Evolutionary conservation across 148 eudicot genomes (phyloP).

Genomic region (Dianthus caryophyllus): DNA sequence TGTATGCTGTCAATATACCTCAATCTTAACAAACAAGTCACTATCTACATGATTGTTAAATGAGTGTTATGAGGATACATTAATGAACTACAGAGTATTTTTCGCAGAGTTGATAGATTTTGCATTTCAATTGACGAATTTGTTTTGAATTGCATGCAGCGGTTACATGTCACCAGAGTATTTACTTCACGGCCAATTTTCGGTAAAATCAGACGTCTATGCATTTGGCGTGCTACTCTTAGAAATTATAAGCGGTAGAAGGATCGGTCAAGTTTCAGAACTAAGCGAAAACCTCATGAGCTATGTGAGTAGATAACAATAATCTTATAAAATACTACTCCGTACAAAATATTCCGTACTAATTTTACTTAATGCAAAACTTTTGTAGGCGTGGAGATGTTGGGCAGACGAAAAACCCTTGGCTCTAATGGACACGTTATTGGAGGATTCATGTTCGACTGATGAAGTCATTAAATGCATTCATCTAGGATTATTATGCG

Average conservation of each 20-base stretch:
- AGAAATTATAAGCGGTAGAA: constrained; percentile 16
- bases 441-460: background rate
- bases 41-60: too few relatives aligned
- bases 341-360: too few relatives aligned
- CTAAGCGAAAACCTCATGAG: background rate
- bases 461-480: constrained; percentile 20
- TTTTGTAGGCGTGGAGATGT: constrained; percentile 16
- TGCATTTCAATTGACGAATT: background rate
- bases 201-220: constrained; percentile 13
- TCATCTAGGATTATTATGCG: constrained; percentile 13
- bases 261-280: background rate
- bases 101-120: too few relatives aligned
- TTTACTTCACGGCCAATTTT: constrained; percentile 1
- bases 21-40: too few relatives aligned
- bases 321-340: too few relatives aligned
- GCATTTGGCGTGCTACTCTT: constrained; percentile 16
- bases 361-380: background rate
- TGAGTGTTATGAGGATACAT: too few relatives aligned
- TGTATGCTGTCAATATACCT: too few relatives aligned
- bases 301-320: constrained; percentile 5
- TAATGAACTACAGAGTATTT: too few relatives aligned
- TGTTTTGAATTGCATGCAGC: background rate
- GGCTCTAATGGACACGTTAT: constrained; percentile 10
- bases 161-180: constrained; percentile 23
- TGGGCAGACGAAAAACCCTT: constrained; percentile 15